Evolutionary conservation across 1,139 yeast species (phyloP), one percentile per base, ranked within the genome.

Genomic region (Schizosaccharomyces versatilis): DNA sequence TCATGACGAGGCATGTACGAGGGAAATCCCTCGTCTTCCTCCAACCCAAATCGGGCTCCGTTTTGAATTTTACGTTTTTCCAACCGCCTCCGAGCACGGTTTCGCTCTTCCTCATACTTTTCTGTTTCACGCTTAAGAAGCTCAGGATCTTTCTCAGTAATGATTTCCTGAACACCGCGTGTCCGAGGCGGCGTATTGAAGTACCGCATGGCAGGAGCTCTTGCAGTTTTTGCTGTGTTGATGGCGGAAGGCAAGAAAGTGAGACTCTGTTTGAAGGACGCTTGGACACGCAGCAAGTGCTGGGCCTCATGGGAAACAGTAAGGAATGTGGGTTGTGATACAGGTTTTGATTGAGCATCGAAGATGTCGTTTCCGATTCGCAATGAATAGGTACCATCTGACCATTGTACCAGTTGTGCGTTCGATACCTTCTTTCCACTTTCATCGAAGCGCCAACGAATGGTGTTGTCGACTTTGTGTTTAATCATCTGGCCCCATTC

Each of bases 391-490:
- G 84, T 73, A 0, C 98, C 99, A 67, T 90, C 97, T 57, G 83
- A 81, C 99, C 99, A 90, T 66, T 84, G 81, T 38, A 90, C 76
- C 57, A 88, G 80, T 64, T 90, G 86, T 2, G 96, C 81, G 64
- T 90, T 90, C 6, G 94, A 81, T 66, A 86, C 59, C 24, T 53
- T 53, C 56, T 76, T 74, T 36, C 78, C 83, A 55, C 75, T 70
- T 51, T 76, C 77, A 52, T 76, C 78, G 66, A 88, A 86, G 68
- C 94, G 78, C 98, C 98, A 90, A 63, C 97, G 76, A 42, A 90
- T 73, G 0, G 95, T 85, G 65, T 85, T 85, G 63, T 83, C 86
- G 60, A 81, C 84, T 8, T 53, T 41, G 14, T 51, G 51, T 38
- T 54, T 55, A 15, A 53, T 53, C 14, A 39, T 48, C 53, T 55